Evolutionary conservation across 306 rosid genomes (phyloP), one percentile per base, ranked within the genome.

Genomic region (Sicyos baderoa): DNA sequence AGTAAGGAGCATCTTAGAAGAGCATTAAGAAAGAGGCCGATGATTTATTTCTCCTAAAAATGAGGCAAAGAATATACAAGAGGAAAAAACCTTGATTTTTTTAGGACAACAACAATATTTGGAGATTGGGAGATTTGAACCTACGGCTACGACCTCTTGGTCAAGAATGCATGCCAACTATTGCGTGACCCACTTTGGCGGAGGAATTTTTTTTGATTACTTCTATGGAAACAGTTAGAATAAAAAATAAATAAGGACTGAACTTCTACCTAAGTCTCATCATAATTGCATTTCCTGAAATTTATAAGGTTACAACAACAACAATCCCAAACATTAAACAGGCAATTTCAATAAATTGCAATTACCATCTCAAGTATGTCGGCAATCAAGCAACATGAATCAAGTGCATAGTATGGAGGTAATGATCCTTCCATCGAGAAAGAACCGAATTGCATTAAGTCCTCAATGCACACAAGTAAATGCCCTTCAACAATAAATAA

Each of bases 391-490:
- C 96, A 86, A 73, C 85, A 81, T 48, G 88, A 84, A 79, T 93
- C 90, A 29, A 86, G 85, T 22, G 80, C 80, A 79, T 82, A 90
- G 75, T 90, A 93, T 11, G 86, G 81, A 70, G 88, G 76, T 25
- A 54, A 71, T 54, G 85, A 55, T 12, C 81, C 71, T 69, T 88
- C 88, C 29, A 68, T 58, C 29, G 82, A 86, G 74, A 84, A 81
- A 54, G 85, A 75, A 82, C 80, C 80, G 64, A 92, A 84, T 72
- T 82, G 86, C 78, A 40, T 44, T 49, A 86, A 66, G 76, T 93
- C 96, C 79, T 93, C 99, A 56, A 68, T 56, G 82, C 99, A 93
- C 72, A 88, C 45, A 82, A 93, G 78, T 66, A 90, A 76, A 80
- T 85, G 76, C 47, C 77, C 82, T 73, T 84, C 91, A 61, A 80